Conservation (phyloP, 106 monocot genomes). For the Dendrobium catenatum region DNA sequence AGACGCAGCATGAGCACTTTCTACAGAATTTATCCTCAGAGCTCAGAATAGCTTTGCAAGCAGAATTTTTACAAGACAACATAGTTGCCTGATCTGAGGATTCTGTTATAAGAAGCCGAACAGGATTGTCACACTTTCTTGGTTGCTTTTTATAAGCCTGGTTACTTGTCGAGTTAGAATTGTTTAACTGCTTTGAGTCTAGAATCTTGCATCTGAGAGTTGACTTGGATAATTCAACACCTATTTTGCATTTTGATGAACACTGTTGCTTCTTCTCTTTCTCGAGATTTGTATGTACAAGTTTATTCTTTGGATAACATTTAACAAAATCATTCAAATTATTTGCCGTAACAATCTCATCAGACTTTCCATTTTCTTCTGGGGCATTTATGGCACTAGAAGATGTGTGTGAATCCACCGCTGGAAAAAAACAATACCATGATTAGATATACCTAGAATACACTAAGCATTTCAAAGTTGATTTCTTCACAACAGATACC, state of each 20-base stretch:
- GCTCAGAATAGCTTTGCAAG: conserved; percentile 49
- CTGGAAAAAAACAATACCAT: conserved; percentile 9
- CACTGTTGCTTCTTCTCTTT: conserved; percentile 28
- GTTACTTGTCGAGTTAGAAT: conserved; percentile 15
- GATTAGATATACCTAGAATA: neutral
- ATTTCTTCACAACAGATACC: neutral
- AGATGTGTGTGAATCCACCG: conserved; percentile 31
- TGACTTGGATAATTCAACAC: conserved; percentile 36
- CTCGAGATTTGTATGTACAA: conserved; percentile 23
- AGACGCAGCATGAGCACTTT: conserved; percentile 77
- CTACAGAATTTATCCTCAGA: conserved; percentile 52
- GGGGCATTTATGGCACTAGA: conserved; percentile 48
- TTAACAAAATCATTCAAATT: conserved; percentile 39
- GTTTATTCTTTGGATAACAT: conserved; percentile 36
- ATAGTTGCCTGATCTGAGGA: conserved; percentile 8
- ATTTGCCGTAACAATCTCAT: conserved; percentile 20
- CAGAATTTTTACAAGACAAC: conserved; percentile 48
- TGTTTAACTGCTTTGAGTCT: conserved; percentile 20
- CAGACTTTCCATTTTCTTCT: conserved; percentile 18
- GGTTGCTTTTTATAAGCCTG: conserved; percentile 36
- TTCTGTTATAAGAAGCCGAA: conserved; percentile 17
- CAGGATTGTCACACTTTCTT: conserved; percentile 54
- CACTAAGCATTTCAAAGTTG: neutral
- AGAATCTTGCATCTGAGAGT: conserved; percentile 31
- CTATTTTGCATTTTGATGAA: conserved; percentile 40